Evolutionary conservation across 352 stramenopile genomes (phyloP).

Genomic region (Pythium guiyangense): DNA sequence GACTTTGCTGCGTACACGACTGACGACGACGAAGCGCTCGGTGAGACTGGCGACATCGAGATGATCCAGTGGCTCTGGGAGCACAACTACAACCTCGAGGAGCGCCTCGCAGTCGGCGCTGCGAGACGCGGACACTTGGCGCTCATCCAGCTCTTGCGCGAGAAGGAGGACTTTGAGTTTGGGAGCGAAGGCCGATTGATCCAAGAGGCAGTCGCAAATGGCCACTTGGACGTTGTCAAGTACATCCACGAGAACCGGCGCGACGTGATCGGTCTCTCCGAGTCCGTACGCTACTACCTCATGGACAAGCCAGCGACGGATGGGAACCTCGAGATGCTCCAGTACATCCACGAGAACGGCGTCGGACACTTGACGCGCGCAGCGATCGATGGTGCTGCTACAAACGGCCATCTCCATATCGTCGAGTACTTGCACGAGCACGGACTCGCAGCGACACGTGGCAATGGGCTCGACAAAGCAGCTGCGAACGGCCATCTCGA

Average conservation of each 20-base stretch:
- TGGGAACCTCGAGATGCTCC: conserved; percentile 23
- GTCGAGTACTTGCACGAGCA: conserved; percentile 16
- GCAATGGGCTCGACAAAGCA: background rate
- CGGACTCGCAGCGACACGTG: background rate
- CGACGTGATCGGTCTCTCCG: too few species aligned
- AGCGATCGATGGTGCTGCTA: background rate
- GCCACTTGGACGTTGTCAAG: too few species aligned
- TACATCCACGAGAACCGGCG: too few species aligned
- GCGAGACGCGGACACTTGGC: background rate
- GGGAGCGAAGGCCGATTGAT: too few species aligned
- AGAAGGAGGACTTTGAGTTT: too few species aligned
- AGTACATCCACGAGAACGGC: conserved; percentile 21
- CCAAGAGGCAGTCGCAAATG: too few species aligned
- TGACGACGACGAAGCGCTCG: background rate
- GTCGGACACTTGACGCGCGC: background rate
- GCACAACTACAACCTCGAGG: background rate
- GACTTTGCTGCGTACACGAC: background rate
- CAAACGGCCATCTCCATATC: conserved; percentile 8
- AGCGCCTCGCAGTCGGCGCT: background rate
- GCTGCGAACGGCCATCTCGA: conserved; percentile 1
- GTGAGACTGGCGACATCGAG: background rate
- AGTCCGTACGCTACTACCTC: too few species aligned
- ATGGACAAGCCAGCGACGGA: too few species aligned
- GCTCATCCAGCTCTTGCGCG: too few species aligned
- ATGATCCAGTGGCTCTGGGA: background rate